Evolutionary conservation across 179 eudicot genomes (phyloP).

Genomic region (Actinidia polygama): DNA sequence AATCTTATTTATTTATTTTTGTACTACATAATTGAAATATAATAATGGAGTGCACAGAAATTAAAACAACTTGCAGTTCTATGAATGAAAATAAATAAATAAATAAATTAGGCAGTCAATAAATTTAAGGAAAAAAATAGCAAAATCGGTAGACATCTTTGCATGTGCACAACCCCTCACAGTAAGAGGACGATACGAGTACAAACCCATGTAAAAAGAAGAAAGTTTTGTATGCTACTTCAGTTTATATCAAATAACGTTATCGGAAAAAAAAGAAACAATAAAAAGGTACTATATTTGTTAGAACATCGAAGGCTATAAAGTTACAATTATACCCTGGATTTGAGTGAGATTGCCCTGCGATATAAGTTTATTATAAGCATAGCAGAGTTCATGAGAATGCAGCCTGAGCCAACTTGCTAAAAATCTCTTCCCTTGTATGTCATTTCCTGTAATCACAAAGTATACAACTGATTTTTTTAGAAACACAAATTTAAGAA

Average conservation of each 20-base stretch:
- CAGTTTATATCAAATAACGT: not conserved
- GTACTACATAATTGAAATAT: no score
- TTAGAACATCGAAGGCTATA: not conserved
- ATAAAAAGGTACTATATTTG: not conserved
- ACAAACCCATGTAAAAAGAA: not conserved
- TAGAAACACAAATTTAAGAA: no score
- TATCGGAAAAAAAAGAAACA: not conserved
- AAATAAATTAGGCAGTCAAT: no score
- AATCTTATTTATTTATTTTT: no score
- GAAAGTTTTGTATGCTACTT: not conserved
- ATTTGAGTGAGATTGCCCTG: constrained; percentile 11
- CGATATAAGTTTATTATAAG: not conserved
- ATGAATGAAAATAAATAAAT: no score
- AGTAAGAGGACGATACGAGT: not conserved
- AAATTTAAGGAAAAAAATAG: not conserved
- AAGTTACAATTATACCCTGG: not conserved
- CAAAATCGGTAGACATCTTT: not conserved
- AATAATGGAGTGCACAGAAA: no score
- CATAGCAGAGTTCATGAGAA: constrained; percentile 6
- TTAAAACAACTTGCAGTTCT: no score
- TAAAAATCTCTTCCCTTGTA: constrained; percentile 70
- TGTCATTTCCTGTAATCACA: constrained; percentile 63
- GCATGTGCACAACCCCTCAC: no score
- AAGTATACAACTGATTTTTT: not conserved
- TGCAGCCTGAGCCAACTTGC: constrained; percentile 20